phyloP scores from a whole-genome alignment of 2,329 filamentous ascomycete genomes.

The Ophiostoma sp. region DNA sequence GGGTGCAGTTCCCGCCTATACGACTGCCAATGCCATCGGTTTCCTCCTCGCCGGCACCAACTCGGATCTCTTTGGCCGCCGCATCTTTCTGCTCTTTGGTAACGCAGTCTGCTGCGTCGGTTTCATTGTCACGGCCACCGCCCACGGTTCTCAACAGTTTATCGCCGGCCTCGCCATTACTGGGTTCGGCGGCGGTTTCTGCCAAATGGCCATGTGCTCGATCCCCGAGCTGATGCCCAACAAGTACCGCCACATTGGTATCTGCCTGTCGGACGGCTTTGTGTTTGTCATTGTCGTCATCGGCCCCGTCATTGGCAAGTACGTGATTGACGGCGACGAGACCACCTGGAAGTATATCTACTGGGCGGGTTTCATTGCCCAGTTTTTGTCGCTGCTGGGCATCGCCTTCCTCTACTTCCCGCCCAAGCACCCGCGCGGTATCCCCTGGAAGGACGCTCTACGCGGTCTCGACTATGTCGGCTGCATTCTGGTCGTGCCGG shows the following conservation, averaged over 20 bases:
- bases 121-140: constrained; percentile 21
- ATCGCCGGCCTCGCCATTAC: constrained; percentile 24
- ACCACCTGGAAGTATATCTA: constrained; percentile 26
- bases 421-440: constrained; percentile 25
- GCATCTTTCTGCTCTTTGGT: constrained; percentile 21
- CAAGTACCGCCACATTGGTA: constrained; percentile 25
- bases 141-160: constrained; percentile 20
- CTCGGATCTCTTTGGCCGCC: constrained; percentile 26
- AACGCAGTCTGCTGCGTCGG: constrained; percentile 22
- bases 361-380: constrained; percentile 26
- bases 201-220: constrained; percentile 22
- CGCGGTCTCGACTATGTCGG: constrained; percentile 26
- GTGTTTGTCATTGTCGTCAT: constrained; percentile 26
- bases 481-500: constrained; percentile 21
- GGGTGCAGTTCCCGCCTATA: constrained; percentile 7
- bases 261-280: constrained; percentile 24
- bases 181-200: constrained; percentile 21
- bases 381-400: constrained; percentile 15
- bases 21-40: constrained; percentile 18
- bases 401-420: constrained; percentile 17
- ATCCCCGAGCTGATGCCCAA: constrained; percentile 27
- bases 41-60: constrained; percentile 23
- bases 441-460: constrained; percentile 26
- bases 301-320: constrained; percentile 22
- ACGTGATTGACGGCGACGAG: constrained; percentile 12